phyloP scores from a whole-genome alignment of 2,329 filamentous ascomycete species.

The Aureobasidium sp. region DNA sequence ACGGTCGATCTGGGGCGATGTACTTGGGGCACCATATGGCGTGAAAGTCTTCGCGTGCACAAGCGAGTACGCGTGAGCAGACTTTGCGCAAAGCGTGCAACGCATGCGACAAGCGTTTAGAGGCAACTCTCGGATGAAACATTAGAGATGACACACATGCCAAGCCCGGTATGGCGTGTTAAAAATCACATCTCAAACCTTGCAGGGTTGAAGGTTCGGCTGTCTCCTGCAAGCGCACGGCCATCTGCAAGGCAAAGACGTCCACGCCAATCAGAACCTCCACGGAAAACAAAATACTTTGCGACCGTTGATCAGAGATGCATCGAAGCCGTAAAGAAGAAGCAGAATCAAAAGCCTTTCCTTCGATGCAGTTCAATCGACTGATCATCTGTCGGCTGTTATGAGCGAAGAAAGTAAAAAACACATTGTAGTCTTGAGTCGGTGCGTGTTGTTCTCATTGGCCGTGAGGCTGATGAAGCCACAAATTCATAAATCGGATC shows the following conservation, averaged over 20 bases:
- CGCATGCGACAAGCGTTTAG: background rate
- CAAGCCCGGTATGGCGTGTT: constrained; percentile 14
- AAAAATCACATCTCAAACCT: background rate
- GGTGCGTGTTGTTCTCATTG: background rate
- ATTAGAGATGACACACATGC: constrained; percentile 3
- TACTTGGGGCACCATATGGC: background rate
- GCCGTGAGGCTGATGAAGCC: constrained; percentile 5
- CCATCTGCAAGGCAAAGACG: background rate
- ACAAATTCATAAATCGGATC: background rate
- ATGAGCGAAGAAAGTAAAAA: too few species aligned
- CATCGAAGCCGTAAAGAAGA: constrained; percentile 16
- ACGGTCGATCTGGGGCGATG: background rate
- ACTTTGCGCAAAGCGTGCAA: constrained; percentile 7
- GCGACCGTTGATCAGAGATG: background rate
- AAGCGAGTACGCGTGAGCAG: background rate
- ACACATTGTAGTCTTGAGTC: background rate
- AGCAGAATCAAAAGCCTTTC: background rate
- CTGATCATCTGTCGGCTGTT: too few species aligned
- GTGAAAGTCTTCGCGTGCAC: background rate
- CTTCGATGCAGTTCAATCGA: background rate
- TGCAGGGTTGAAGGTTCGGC: background rate
- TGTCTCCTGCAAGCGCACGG: background rate
- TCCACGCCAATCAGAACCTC: constrained; percentile 5
- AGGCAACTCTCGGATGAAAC: background rate
- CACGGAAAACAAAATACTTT: background rate